Base-by-base conservation (phyloP, 2,329 filamentous ascomycete genomes). In the Curvularia spicifera region DNA sequence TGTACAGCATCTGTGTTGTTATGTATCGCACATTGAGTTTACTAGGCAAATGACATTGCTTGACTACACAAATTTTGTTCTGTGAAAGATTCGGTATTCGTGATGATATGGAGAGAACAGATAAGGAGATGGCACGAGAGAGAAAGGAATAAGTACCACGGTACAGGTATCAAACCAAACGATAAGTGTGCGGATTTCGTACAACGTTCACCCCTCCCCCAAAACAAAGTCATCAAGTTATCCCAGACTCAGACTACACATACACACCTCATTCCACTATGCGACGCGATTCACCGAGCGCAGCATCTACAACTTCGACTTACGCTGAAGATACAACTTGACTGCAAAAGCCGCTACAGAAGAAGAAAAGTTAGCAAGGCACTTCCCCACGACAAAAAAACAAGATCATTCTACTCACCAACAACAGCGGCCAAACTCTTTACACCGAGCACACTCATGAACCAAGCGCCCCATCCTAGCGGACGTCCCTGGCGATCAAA, bases 401-500 rank as follows among this genome's bases (percentile, higher is more conserved):
- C 18, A 18, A 3, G 12, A n/a, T 15, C 5, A 12, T 9, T 1
- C 44, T 24, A 77, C 73, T 74, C 68, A 76, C 74, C 64, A 57
- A 75, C 53, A 31, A 72, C 59, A 51, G 66, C 71, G 26, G 67
- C 69, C 44, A 75, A 39, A 29, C 70, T 65, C 61, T 75, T 76
- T 24, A 74, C 24, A 13, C 72, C 72, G 5, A 75, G 5, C 7
- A 73, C 24, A 0, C 73, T 68, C 49, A 71, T 35, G 5, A 76
- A 59, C 76, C 74, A 79, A 0, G 65, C 64, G 39, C 63, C 63
- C 72, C 71, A 78, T 7, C 70, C 75, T 18, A 73, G 56, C 20
- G 63, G 60, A 24, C 59, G 76, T 8, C 86, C 86, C 42, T 84
- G 74, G 26, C 86, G 82, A 72, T 88, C 85, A 69, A 89, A 89